phyloP scores from a whole-genome alignment of 2,329 filamentous ascomycete genomes.

The Venturia asperata region DNA sequence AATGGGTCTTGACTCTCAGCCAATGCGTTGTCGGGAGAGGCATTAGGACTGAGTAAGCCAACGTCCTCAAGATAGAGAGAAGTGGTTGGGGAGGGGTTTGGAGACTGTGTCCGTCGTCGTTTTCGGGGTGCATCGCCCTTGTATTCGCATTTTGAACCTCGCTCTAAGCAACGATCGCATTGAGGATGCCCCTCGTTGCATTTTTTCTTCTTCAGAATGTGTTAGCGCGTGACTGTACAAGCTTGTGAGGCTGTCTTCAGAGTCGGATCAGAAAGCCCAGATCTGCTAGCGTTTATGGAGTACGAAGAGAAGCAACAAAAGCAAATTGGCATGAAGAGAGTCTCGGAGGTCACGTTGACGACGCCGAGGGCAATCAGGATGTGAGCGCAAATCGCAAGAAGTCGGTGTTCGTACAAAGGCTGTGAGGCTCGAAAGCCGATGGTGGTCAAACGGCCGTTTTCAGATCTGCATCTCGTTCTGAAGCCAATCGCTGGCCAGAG shows the following conservation, averaged over 20 bases:
- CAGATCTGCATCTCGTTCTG: neutral
- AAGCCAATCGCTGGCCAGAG: neutral
- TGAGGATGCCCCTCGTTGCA: conserved; percentile 10
- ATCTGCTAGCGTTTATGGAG: too few species aligned
- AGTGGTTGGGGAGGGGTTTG: neutral
- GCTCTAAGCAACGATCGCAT: conserved; percentile 3
- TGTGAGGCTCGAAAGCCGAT: neutral
- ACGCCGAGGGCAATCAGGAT: neutral
- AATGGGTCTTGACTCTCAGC: neutral
- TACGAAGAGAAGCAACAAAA: neutral
- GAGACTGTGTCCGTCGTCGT: neutral
- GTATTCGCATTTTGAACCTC: conserved; percentile 6
- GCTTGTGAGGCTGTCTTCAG: neutral
- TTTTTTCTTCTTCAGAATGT: conserved; percentile 3
- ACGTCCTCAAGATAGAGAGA: neutral
- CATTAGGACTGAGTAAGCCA: neutral
- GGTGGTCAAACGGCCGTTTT: neutral
- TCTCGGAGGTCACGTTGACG: neutral
- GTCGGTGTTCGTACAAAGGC: neutral
- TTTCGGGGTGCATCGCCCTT: neutral
- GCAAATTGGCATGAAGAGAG: neutral
- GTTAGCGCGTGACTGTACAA: neutral
- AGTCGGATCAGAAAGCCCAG: neutral
- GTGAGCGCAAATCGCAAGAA: neutral
- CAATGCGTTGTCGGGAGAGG: neutral